Evolutionary conservation across 306 rosid genomes (phyloP), one percentile per base, ranked within the genome.

Genomic region (Spatholobus suberectus): DNA sequence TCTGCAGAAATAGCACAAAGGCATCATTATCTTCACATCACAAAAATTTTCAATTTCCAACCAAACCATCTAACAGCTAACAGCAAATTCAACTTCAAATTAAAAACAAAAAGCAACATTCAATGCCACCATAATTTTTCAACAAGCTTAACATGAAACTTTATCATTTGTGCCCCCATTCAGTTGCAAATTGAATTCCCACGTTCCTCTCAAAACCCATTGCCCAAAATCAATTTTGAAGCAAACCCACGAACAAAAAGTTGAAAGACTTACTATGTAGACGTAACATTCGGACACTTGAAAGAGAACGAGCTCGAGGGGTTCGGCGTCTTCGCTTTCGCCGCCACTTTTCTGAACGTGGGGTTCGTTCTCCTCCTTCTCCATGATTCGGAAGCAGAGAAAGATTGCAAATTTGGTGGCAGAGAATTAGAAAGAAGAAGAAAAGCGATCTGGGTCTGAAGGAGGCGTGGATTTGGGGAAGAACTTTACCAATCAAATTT

Each of bases 251-350:
- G 0, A 37, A 66, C 49, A 75, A 34, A 66, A 66, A 81, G 38
- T 41, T 54, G 67, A 63, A 63, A 70, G 46, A 82, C 92, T 89
- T 76, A 94, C 99, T 88, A 96, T 87, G 79, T 94, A 94, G 40
- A 94, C 99, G 80, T 94, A 96, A 82, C 99, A 96, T 85, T 96
- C 99, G 12, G 98, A 15, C 57, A 92, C 99, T 87, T 94, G 99
- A 81, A 92, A 96, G 75, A 91, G 96, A 87, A 96, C 95, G 69
- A 96, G 89, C 90, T 96, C 98, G 1, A 92, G 38, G 47, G 98
- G 88, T 62, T 94, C 98, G 9, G 70, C 76, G 18, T 91, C 93
- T 41, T 90, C 95, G 43, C 23, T 77, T 65, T 86, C 89, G 41
- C 83, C 90, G 27, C 67, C 88, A 38, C 76, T 86, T 75, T 83